Percentiles rank a stretch among this genome's conserved stretches.
These are phyloP conservation scores for Taiwanofungus camphoratus DNA, from an alignment of 1,284 basidiomycete genomes.

Conservation along the genomic window DNA sequence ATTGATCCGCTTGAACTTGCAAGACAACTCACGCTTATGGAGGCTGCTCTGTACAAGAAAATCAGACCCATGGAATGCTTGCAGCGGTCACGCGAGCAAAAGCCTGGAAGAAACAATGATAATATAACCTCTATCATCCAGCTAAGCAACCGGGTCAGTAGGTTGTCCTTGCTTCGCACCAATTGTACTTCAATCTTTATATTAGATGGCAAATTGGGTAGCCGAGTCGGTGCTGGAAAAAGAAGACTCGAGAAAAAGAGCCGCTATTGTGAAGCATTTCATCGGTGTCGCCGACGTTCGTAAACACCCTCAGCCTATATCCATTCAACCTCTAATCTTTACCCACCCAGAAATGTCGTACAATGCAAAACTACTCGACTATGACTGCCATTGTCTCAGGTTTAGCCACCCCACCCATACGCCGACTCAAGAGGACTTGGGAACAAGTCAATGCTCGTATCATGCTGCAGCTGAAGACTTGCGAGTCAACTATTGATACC, in stretches of 20 bases:
- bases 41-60: conserved; percentile 82
- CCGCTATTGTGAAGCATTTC: conserved; percentile 82
- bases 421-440: conserved; percentile 93
- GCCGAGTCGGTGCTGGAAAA: conserved; percentile 83
- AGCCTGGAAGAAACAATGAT: conserved; percentile 65
- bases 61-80: conserved; percentile 93
- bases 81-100: conserved; percentile 71
- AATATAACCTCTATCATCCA: conserved; percentile 90
- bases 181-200: conserved; percentile 1
- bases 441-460: conserved; percentile 76
- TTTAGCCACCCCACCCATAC: conserved; percentile 90
- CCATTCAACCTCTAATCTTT: background rate
- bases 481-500: conserved; percentile 82
- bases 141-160: conserved; percentile 86
- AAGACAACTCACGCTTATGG: conserved; percentile 91
- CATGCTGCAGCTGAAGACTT: conserved; percentile 60
- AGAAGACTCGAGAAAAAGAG: conserved; percentile 83
- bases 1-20: conserved; percentile 90
- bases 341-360: conserved; percentile 73
- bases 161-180: conserved; percentile 22
- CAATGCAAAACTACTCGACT: conserved; percentile 90
- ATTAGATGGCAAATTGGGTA: conserved; percentile 89
- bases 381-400: conserved; percentile 96
- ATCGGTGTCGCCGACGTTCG: conserved; percentile 91
- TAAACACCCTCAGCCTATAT: conserved; percentile 12